Conservation (phyloP, 2,329 filamentous ascomycete genomes). For the Bipolaris oryzae region DNA sequence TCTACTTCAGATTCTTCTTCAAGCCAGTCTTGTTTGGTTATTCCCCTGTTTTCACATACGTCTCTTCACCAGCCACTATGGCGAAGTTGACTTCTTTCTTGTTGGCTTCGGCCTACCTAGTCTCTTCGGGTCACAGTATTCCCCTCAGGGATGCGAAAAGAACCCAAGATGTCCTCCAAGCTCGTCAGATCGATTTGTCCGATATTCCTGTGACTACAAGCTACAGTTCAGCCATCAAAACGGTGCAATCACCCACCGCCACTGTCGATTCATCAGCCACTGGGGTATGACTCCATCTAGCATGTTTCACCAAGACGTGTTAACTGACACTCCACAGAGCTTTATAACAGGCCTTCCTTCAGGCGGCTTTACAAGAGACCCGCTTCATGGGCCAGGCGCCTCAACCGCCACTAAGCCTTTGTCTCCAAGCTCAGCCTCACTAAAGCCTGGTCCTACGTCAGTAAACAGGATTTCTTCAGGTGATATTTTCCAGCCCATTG, state of each 20-base stretch:
- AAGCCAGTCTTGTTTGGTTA: constrained; percentile 24
- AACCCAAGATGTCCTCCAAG: constrained; percentile 15
- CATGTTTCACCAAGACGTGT: not conserved
- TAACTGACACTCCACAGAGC: constrained; percentile 27
- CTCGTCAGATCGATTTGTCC: constrained; percentile 33
- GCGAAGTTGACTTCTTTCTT: constrained; percentile 32
- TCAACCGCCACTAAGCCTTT: constrained; percentile 31
- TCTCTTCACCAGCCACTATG: constrained; percentile 24
- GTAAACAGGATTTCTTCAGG: constrained; percentile 21
- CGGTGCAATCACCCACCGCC: constrained; percentile 36
- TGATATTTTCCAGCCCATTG: constrained; percentile 52
- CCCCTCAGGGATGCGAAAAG: constrained; percentile 28
- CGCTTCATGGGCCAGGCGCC: constrained; percentile 26
- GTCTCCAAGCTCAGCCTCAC: constrained; percentile 35
- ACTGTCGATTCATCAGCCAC: constrained; percentile 34
- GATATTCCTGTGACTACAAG: constrained; percentile 37
- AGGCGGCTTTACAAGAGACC: constrained; percentile 36
- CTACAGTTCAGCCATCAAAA: constrained; percentile 36
- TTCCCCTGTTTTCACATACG: constrained; percentile 15
- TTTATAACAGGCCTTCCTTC: constrained; percentile 42
- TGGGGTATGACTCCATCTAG: constrained; percentile 32
- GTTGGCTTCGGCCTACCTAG: constrained; percentile 32
- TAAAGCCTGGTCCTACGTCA: constrained; percentile 35
- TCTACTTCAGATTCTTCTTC: constrained; percentile 19
- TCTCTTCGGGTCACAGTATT: constrained; percentile 29